A percentile compares a stretch with the other conserved stretches of the same genome.
Evolutionary conservation across 306 rosid genomes (phyloP).

Genomic region (Cercis canadensis): DNA sequence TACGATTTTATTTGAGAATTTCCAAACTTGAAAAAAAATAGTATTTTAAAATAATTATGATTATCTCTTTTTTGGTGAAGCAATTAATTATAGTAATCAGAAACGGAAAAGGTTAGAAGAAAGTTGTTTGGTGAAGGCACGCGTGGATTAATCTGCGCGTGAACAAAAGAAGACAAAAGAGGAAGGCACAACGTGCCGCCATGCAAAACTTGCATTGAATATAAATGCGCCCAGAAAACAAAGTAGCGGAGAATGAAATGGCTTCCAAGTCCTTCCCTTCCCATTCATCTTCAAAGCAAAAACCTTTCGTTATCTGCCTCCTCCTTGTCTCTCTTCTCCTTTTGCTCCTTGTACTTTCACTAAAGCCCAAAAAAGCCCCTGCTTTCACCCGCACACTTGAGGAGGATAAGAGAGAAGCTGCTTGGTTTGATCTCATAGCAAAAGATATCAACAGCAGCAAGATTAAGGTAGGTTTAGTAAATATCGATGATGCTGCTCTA

Average conservation of each 20-base stretch:
- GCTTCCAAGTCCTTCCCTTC: conserved; percentile 30
- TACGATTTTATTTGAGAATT: too few relatives aligned
- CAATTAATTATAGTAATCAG: too few relatives aligned
- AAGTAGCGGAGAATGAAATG: conserved; percentile 37
- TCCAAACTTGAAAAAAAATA: too few relatives aligned
- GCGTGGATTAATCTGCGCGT: too few relatives aligned
- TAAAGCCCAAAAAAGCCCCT: neutral
- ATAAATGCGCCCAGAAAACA: conserved; percentile 4
- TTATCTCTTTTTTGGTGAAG: too few relatives aligned
- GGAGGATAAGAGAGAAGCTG: neutral
- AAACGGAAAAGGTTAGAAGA: too few relatives aligned
- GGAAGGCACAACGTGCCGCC: neutral
- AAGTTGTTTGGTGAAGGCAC: too few relatives aligned
- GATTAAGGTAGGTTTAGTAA: conserved; percentile 65
- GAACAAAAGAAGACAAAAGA: neutral
- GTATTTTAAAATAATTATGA: too few relatives aligned
- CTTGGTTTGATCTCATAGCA: conserved; percentile 50
- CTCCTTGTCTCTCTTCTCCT: conserved; percentile 34
- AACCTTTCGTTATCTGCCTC: conserved; percentile 34
- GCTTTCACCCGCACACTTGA: neutral
- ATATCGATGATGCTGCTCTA: conserved; percentile 26
- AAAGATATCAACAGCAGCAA: conserved; percentile 22
- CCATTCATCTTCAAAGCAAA: conserved; percentile 33
- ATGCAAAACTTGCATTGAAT: conserved; percentile 17
- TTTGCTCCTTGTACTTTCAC: conserved; percentile 9